These are phyloP conservation scores for Penicillium sp. DNA, from an alignment of 2,329 filamentous ascomycete species.

Conservation along the genomic window DNA sequence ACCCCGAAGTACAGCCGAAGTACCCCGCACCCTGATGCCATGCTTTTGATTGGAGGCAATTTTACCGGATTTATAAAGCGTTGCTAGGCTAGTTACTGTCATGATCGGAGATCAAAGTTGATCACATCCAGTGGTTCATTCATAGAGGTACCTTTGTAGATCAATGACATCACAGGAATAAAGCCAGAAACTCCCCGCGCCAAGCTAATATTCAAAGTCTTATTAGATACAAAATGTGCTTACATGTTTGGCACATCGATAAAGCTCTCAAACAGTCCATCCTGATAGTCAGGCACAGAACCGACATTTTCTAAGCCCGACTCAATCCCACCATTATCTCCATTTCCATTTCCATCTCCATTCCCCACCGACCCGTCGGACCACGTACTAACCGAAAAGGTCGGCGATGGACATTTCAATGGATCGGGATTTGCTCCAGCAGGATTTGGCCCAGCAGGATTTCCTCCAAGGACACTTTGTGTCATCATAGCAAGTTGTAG, in stretches of 20 bases:
- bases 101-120: background rate
- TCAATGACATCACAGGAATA: background rate
- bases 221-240: background rate
- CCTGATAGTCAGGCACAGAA: constrained; percentile 1
- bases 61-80: too few species aligned
- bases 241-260: constrained; percentile 3
- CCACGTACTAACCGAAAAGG: constrained; percentile 9
- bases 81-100: background rate
- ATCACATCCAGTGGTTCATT: background rate
- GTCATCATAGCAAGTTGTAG: constrained; percentile 16
- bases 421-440: background rate
- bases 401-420: constrained; percentile 5
- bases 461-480: constrained; percentile 4
- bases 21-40: too few species aligned
- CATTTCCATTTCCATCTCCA: background rate
- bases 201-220: background rate
- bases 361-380: constrained; percentile 14
- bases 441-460: background rate
- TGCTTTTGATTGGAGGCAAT: too few species aligned
- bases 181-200: background rate
- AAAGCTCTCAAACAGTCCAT: constrained; percentile 10
- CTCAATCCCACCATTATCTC: background rate
- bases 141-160: background rate
- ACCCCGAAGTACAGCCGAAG: too few species aligned
- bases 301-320: background rate